A percentile compares a stretch with the other conserved stretches of the same genome.
phyloP scores from a whole-genome alignment of 2,329 filamentous ascomycete genomes.

The Calonectria pteridis region DNA sequence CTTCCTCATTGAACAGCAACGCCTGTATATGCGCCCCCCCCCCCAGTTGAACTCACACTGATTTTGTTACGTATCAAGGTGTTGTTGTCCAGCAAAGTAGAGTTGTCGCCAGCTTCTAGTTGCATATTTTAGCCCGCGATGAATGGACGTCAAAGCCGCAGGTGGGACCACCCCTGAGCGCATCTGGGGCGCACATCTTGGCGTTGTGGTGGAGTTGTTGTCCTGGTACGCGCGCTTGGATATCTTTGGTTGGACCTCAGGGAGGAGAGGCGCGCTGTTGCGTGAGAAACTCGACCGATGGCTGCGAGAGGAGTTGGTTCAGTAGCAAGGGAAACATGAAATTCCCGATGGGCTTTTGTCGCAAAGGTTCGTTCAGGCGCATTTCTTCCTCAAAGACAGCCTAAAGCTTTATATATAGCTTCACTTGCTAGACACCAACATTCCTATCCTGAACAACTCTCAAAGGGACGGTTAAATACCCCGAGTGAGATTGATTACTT shows the following conservation, averaged over 20 bases:
- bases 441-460: not conserved
- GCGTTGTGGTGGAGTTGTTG: not conserved
- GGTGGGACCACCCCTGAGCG: not conserved
- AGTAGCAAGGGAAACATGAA: not conserved
- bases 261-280: not conserved
- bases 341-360: not conserved
- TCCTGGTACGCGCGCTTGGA: not conserved
- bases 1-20: not conserved
- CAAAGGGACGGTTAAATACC: no score
- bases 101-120: not conserved
- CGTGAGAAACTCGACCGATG: not conserved
- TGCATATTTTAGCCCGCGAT: not conserved
- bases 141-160: not conserved
- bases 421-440: not conserved
- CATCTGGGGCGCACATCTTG: not conserved
- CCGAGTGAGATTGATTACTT: not conserved
- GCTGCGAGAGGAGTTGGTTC: not conserved
- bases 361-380: not conserved
- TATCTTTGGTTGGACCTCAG: not conserved
- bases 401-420: not conserved
- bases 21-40: not conserved
- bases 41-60: not conserved
- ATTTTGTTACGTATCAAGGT: conserved; percentile 1
- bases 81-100: not conserved
- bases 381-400: not conserved